These are phyloP conservation scores for Naganishia cerealis DNA, from an alignment of 1,284 basidiomycete species.

Conservation along the genomic window DNA sequence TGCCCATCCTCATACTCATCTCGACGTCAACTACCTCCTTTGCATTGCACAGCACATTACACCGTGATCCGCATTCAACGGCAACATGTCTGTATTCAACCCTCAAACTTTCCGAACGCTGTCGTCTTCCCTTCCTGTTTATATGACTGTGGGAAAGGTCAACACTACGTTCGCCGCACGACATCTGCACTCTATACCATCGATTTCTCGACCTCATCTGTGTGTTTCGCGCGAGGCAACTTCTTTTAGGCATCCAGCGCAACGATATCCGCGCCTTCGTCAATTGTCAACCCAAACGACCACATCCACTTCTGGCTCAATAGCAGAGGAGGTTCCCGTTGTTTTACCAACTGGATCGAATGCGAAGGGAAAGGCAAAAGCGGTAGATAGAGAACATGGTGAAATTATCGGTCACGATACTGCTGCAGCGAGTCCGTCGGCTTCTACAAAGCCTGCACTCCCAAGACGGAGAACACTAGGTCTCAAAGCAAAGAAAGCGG, in stretches of 20 bases:
- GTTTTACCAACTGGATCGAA: slow-evolving; percentile 9
- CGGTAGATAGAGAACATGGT: slow-evolving; percentile 10
- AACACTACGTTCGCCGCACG: not conserved
- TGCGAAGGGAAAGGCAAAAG: slow-evolving; percentile 28
- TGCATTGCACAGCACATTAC: not conserved
- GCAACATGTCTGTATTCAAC: slow-evolving; percentile 15
- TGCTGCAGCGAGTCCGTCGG: not conserved
- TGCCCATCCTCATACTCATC: not conserved
- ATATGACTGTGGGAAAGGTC: slow-evolving; percentile 3
- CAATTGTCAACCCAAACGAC: slow-evolving; percentile 23
- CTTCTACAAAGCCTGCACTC: slow-evolving; percentile 6
- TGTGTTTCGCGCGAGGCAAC: not conserved
- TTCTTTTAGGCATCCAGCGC: slow-evolving; percentile 3
- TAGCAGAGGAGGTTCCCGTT: slow-evolving; percentile 22
- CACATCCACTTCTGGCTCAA: not conserved
- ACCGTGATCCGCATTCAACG: not conserved
- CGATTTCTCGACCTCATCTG: not conserved
- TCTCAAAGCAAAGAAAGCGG: slow-evolving; percentile 74
- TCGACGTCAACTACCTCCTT: not conserved
- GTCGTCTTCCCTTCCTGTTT: not conserved
- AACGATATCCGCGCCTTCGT: slow-evolving; percentile 21
- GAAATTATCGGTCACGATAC: slow-evolving; percentile 25
- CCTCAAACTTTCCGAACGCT: not conserved
- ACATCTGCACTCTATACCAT: not conserved
- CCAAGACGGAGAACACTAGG: slow-evolving; percentile 39